Evolutionary conservation across 257 asterid genomes (phyloP), one percentile per base, ranked within the genome.

Genomic region (Haberlea rhodopensis): DNA sequence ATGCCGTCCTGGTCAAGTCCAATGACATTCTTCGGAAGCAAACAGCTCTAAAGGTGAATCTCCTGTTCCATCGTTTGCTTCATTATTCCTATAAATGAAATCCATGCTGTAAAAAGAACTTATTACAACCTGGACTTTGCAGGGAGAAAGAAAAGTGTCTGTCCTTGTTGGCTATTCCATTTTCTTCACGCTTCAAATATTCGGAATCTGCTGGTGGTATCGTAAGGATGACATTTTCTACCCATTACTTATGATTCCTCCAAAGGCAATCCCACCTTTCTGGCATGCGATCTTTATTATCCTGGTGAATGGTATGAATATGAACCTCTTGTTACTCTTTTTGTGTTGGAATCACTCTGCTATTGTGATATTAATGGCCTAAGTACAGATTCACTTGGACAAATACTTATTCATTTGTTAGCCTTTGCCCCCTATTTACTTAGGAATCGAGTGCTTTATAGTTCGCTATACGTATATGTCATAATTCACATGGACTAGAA

Each of bases 11-110:
- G 85, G 77, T 86, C 82, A 88, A 88, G 84, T 88, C 95, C 66
- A 88, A 90, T 74, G 96, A 88, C 77, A 85, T 88, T 71, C 81
- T 90, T 67, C 83, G 85, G 78, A 90, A 86, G 80, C 97, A 88
- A 78, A 90, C 97, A 74, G 96, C 97, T 74, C 84, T 90, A 43
- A 90, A 90, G 97, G 97, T 88, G 68, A 0, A 74, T 32, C 74
- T 60, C 49, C 8, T 13, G 40, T 71, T 67, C 62, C 71, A 48
- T 73, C n/a, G n/a, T 63, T 55, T 69, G 43, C 69, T 53, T 51
- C 20, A 45, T 65, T 45, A 45, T 62, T 55, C 23, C 7, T 43
- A 57, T 62, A n/a, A 60, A 58, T 63, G 19, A 53, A 40, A 60
- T 43, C 55, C 61, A 46, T 32, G 55, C 46, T 62, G 28, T 32